Percentiles rank a stretch among this genome's conserved stretches.
Conservation (phyloP, 1,284 basidiomycete species). For the Lignosus rhinocerotis region DNA sequence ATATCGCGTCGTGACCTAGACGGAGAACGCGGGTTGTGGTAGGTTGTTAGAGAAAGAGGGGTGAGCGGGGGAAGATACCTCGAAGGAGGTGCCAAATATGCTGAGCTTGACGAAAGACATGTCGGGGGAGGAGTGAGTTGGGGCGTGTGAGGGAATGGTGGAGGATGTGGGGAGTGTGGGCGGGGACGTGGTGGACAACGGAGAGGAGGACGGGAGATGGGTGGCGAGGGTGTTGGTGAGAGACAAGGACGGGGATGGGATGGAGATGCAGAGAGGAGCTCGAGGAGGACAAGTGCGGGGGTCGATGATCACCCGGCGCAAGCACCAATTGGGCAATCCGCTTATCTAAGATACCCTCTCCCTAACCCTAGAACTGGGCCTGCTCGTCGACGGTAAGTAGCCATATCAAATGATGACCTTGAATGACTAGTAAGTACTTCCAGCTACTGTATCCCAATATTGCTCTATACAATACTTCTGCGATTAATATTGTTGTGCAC, state of each 20-base stretch:
- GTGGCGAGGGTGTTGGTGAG: background rate
- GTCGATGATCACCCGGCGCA: no score
- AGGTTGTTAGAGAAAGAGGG: background rate
- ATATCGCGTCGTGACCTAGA: constrained; percentile 95
- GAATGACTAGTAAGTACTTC: no score
- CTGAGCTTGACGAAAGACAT: constrained; percentile 98
- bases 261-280: background rate
- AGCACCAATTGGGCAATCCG: background rate
- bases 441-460: no score
- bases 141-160: background rate
- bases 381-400: no score
- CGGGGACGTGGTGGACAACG: background rate
- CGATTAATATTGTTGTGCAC: no score
- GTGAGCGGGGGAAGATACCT: constrained; percentile 48
- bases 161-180: background rate
- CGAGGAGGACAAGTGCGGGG: background rate
- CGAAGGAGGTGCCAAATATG: constrained; percentile 96
- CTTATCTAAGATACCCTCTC: constrained; percentile 14
- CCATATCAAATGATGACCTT: no score
- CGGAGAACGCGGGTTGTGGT: constrained; percentile 26
- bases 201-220: background rate
- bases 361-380: background rate
- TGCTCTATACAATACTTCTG: no score
- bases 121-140: background rate
- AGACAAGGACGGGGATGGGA: constrained; percentile 1